Evolutionary conservation across 768 basidiomycete species (phyloP), one percentile per base, ranked within the genome.

Genomic region (Amanita pseudoporphyria): DNA sequence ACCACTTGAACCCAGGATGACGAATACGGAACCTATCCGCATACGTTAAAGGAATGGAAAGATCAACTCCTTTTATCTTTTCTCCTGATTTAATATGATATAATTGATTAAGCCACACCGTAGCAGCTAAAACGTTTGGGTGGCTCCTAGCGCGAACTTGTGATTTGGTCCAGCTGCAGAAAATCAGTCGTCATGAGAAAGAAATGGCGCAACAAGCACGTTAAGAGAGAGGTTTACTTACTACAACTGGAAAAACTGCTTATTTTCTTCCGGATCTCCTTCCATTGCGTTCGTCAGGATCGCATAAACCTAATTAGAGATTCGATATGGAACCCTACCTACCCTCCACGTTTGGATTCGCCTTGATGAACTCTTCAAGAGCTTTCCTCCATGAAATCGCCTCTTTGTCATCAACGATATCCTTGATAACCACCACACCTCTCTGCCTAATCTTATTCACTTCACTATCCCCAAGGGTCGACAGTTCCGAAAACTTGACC

Each of bases 221-320:
- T 7, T 21, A 6, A 22, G 13, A 36, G 10, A 14, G 26, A 33
- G 10, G 33, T 22, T 6, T 45, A 68, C 77, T 46, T 55, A 83
- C 84, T 85, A 86, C 43, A 87, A 74, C 57, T 79, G 67, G 64
- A 82, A 86, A 64, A 87, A 84, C 56, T 87, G 84, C 45, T 81
- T 84, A 55, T 86, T 65, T n/a, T 71, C 55, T 5, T 53, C 69
- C 0, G 83, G 81, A 28, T 70, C 47, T 14, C 81, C 80, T 82
- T 36, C n/a, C 45, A 43, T 18, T 31, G 5, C 46, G 24, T 30
- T 44, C 32, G 22, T 48, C 43, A 9, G 18, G 16, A 22, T 51
- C 21, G 40, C 13, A 6, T 10, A 6, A 24, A 38, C 16, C 16
- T 5, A 35, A 10, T 36, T 19, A 35, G 36, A 26, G 7, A 1